Base-by-base conservation (phyloP, 768 basidiomycete species). In the Leccinum ochraceum region DNA sequence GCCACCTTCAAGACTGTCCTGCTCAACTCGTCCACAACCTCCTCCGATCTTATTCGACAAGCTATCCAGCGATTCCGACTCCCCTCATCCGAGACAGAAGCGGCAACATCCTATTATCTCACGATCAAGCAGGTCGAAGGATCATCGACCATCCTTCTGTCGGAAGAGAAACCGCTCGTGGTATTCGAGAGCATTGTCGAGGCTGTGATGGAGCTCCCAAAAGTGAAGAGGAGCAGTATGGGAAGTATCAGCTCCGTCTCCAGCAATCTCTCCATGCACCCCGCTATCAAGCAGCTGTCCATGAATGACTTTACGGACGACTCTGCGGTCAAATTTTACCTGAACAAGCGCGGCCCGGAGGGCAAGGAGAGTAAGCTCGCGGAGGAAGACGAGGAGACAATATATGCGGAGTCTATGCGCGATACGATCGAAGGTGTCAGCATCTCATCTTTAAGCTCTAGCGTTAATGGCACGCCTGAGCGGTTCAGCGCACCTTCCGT, bases 221-320 rank as follows among this genome's bases (percentile, higher is more conserved):
- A 90, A 64, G 92, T 99, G 57, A 98, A 98, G 77, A 79, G 96
- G 60, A 94, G 92, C 66, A 94, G 91, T 62, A 86, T 98, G 57
- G 92, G 94, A 42, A 95, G 93, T 71, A 95, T 99, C 66, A 94
- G 87, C 68, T 95, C 94, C n/a, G 80, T 99, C 24, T 83, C 90
- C 36, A 95, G 92, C 70, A 95, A 95, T 70, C 80, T 98, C 28
- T 92, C 90, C 4, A 89, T 92, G 85, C 93, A 98, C 70, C 95
- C 96, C 17, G 95, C 97, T 16, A 99, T 6, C 36, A 88, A 86
- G 70, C 92, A 91, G 71, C 78, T 98, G 44, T 86, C 91, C 50
- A 96, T 97, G 94, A 97, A 95, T 67, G 97, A 98, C 71, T 98
- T 95, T 70, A 92, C 92, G 48, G 97, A 99, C 66, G 97, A 98